Evolutionary conservation across 257 asterid genomes (phyloP), one percentile per base, ranked within the genome.

Genomic region (Ehretia macrophylla): DNA sequence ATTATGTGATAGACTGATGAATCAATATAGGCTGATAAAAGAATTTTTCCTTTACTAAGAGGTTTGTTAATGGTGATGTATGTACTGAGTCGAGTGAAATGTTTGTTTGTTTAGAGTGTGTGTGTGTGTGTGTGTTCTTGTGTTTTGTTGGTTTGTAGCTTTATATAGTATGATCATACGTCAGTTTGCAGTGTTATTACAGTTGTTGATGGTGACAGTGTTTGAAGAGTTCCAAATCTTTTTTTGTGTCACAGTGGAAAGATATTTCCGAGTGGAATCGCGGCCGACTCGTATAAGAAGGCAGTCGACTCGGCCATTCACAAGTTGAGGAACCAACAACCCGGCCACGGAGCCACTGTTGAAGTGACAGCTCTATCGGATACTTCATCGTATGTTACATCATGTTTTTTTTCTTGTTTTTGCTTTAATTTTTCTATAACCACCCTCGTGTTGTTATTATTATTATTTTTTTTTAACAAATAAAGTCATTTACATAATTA

Each of bases 251-350:
- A 61, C 60, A 89, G 97, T 74, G 97, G 97, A 50, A 80, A 84
- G 81, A 86, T 89, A 61, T 80, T 83, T 78, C 97, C 97, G 4
- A 86, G 91, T 79, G 91, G 85, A 50, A 70, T 89, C 21, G 95
- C 95, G 60, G 90, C 88, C 20, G 79, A 84, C 47, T 80, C 95
- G 13, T 89, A 89, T 59, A 81, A 78, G 80, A 86, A 86, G 47
- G 97, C 97, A 59, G 97, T 89, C 75, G 91, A 86, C 59, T 77
- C 91, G 10, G 94, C 97, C 0, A 80, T 86, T 38, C 85, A 72
- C 74, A 81, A 75, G 60, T 77, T 89, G 38, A 77, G 79, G 35
- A 72, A 69, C 66, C 76, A 74, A 18, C 82, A 78, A 44, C 70
- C 81, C 35, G 67, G 72, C 51, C 77, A 63, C 20, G 77, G 74